phyloP scores from a whole-genome alignment of 208 protist species.

The Leptomonas seymouri region DNA sequence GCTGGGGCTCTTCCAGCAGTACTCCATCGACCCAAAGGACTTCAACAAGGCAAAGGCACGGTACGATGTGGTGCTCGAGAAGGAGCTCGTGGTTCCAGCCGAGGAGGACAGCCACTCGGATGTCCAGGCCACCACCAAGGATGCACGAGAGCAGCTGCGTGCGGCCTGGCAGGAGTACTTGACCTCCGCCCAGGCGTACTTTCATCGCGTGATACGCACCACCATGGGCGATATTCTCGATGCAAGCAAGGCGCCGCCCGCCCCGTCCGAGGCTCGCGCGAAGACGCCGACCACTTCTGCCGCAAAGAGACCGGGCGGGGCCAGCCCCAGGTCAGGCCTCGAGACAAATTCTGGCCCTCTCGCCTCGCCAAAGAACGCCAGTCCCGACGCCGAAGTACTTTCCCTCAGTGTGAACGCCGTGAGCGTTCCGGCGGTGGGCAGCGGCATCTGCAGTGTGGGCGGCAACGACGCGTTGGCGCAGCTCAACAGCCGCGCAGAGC shows the following conservation, averaged over 20 bases:
- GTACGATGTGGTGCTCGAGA: constrained; percentile 54
- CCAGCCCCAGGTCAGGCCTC: constrained; percentile 13
- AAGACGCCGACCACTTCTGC: neutral
- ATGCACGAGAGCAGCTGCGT: constrained; percentile 38
- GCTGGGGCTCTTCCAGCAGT: constrained; percentile 67
- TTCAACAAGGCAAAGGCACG: constrained; percentile 61
- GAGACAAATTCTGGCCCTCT: constrained; percentile 14
- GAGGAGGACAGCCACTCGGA: constrained; percentile 43
- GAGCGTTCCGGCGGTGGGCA: constrained; percentile 12
- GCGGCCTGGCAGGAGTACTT: constrained; percentile 65
- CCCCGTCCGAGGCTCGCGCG: neutral
- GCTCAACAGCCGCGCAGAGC: constrained; percentile 49
- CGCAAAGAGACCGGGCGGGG: neutral
- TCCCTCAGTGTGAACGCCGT: constrained; percentile 20
- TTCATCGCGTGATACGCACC: constrained; percentile 31
- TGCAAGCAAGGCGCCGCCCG: constrained; percentile 1
- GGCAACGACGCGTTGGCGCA: constrained; percentile 5
- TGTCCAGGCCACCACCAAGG: constrained; percentile 31
- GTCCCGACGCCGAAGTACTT: neutral
- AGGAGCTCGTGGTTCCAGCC: constrained; percentile 33
- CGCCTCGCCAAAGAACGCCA: neutral
- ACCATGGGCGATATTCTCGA: constrained; percentile 34
- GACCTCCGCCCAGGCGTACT: constrained; percentile 48
- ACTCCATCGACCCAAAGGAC: constrained; percentile 78
- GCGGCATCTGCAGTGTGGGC: constrained; percentile 11